Evolutionary conservation across 2,329 filamentous ascomycete genomes (phyloP), one percentile per base, ranked within the genome.

Genomic region (Clarireedia monteithiana): DNA sequence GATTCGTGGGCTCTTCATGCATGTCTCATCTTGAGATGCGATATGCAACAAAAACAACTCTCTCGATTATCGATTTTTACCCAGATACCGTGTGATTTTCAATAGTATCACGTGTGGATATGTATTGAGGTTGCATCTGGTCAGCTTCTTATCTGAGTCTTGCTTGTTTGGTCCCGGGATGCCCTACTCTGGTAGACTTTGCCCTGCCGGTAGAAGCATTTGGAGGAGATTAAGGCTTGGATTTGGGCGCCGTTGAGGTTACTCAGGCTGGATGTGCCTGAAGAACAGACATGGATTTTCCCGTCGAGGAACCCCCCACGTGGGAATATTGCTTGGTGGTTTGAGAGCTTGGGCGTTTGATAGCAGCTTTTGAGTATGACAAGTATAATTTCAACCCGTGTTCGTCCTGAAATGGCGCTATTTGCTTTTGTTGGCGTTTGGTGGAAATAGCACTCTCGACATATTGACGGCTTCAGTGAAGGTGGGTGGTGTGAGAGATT

Each of bases 31-130:
- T 36, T 26, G 17, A 50, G 39, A 50, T 54, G 36, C 26, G 52
- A 54, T 54, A 44, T 50, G 52, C 52, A 54, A 54, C 52, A 49
- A 54, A 54, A 54, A 50, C 12, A 14, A n/a, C 34, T 20, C 17
- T 48, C 12, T 54, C 34, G 12, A 48, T 23, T 49, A 49, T 12
- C 17, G 40, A 50, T 36, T 20, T 26, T 30, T 23, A 4, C n/a
- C 5, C 23, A 5, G 38, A 34, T 39, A 17, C 6, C 34, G 17
- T 48, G 23, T 23, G 45, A 54, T 49, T 23, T 34, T 24, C 6
- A 42, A 24, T 44, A 34, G 30, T 26, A 34, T 48, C 52, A 49
- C 45, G 52, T 54, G 52, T 14, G 15, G 12, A 47, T 6, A 4
- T 38, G 7, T 36, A 34, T 24, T 9, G 1, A 24, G 15, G 40